Base-by-base conservation (phyloP, 257 asterid genomes). In the Petunia secreta region DNA sequence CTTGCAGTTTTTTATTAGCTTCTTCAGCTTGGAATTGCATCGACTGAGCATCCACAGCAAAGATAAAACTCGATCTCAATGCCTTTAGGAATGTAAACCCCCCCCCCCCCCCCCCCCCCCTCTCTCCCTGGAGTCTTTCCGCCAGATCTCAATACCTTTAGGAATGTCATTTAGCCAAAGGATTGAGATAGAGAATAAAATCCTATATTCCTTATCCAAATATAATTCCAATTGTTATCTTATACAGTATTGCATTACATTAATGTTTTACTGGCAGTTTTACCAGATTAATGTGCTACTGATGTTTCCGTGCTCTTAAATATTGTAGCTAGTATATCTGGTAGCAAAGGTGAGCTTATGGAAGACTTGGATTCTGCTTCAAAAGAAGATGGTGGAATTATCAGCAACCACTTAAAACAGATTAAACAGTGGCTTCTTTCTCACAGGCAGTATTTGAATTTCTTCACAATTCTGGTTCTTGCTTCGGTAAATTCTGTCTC, bases 371-470 rank as follows among this genome's bases (percentile, higher is more conserved):
- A 89, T 84, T 81, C 83, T 84, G 90, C 90, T 25, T 79, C 95
- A 9, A 36, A 69, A 8, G 88, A 79, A 75, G 86, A 87, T 44
- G 48, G 50, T 67, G 94, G 93, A 69, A 63, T 90, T 63, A 60
- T 88, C 65, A 87, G 90, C 37, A 77, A 87, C 34, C 88, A 87
- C 59, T 83, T 93, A 38, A 86, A 68, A 79, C 87, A 77, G 84
- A 88, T 91, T 38, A 93, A 93, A 81, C 86, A 88, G 80, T 89
- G 94, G 94, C 87, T 93, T 68, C 88, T 90, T 55, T 87, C 86
- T 59, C 92, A 90, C 64, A 87, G 92, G 73, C 95, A 90, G 69
- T 90, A 89, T 83, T 84, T 93, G 85, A 93, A 93, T 86, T 91
- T 90, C 90, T 87, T 91, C 84, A 89, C 90, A 10, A 89, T 93